Evolutionary conservation across 2,329 filamentous ascomycete species (phyloP), one percentile per base, ranked within the genome.

Genomic region (Venturia asperata): DNA sequence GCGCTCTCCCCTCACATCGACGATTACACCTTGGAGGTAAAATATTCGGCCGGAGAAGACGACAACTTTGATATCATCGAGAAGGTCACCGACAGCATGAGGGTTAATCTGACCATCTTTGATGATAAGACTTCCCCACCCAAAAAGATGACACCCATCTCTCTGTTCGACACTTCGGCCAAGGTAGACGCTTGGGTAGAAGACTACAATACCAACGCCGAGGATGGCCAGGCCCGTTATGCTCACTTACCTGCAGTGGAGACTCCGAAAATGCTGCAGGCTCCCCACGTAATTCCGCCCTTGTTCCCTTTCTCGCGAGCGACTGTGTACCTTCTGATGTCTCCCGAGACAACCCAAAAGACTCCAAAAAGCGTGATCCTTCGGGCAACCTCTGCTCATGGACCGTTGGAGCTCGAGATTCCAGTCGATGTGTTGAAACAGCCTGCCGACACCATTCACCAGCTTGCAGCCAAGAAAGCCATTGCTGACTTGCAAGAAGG

Each of bases 401-500:
- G 86, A 0, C 84, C 85, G 0, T 76, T 91, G 0, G 79, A 84
- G 64, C 80, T 90, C 5, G 81, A 84, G 52, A 86, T 92, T 15
- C 86, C 87, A 0, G 78, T 91, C 45, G 79, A 82, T 1, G 69
- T 78, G 2, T 73, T 84, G 0, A 68, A 78, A 0, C 71, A 75
- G 0, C 77, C 76, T 41, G 80, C 79, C 2, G 75, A 83, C 63
- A 87, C 82, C 0, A 83, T 91, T 52, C 88, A 91, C 71, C 86
- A 89, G 69, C 83, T 92, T 0, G 87, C 87, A 0, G 87, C 86
- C 0, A 84, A 84, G 64, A 89, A 87, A 72, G 85, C 85, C 1
- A 79, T 87, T 19, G 78, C 83, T 60, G 89, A 91, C 68, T 81
- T 92, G 0, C 88, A 92, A 73, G 83, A 89, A 71, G 84, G 85